Conservation (phyloP, 768 basidiomycete genomes). For the Termitomyces sp. region DNA sequence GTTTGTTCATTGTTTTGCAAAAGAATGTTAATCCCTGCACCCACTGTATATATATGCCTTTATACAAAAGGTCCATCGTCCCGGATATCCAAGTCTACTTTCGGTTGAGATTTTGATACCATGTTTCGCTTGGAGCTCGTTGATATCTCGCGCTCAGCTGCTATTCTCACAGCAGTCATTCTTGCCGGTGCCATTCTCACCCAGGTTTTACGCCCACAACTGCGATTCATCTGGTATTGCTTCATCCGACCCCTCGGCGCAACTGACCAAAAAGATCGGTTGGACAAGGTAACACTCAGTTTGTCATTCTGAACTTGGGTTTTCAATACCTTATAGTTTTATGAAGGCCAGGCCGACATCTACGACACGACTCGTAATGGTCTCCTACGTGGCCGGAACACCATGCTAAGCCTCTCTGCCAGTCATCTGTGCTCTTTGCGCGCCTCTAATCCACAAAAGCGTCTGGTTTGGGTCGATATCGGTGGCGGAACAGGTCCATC, state of each 20-base stretch:
- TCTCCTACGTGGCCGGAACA: constrained; percentile 64
- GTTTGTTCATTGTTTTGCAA: too few relatives aligned
- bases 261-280: constrained; percentile 36
- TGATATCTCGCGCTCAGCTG: constrained; percentile 5
- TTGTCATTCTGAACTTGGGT: background rate
- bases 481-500: constrained; percentile 60
- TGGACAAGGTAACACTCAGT: constrained; percentile 33
- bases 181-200: constrained; percentile 7
- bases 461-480: constrained; percentile 73
- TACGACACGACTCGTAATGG: constrained; percentile 64
- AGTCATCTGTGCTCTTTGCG: constrained; percentile 52
- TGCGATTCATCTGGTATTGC: constrained; percentile 48
- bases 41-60: too few relatives aligned
- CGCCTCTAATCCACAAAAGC: constrained; percentile 31
- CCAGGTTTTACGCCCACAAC: constrained; percentile 29
- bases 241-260: constrained; percentile 38
- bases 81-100: background rate
- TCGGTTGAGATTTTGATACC: background rate
- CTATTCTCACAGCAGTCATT: constrained; percentile 4
- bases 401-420: constrained; percentile 66
- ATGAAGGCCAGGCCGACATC: constrained; percentile 62
- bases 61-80: constrained; percentile 10
- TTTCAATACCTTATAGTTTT: constrained; percentile 37
- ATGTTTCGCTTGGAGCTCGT: constrained; percentile 5
- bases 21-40: too few relatives aligned